phyloP scores from a whole-genome alignment of 2,329 filamentous ascomycete species.

The Alternaria metachromatica region DNA sequence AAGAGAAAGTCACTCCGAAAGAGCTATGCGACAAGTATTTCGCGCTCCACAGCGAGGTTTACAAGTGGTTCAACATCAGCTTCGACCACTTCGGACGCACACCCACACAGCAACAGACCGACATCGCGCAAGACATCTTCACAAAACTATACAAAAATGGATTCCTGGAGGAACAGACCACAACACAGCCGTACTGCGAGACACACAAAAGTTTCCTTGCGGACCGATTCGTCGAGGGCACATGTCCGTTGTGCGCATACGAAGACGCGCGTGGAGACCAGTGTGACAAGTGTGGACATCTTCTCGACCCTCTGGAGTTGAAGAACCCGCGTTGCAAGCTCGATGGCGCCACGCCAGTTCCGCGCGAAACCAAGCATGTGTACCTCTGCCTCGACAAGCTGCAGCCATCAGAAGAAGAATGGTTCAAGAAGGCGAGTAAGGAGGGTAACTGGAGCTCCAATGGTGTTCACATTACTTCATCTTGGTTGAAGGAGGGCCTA shows the following conservation, averaged over 20 bases:
- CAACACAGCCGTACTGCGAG: slow-evolving; percentile 89
- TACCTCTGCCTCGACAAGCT: slow-evolving; percentile 87
- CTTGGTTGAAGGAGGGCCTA: slow-evolving; percentile 83
- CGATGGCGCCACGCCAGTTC: slow-evolving; percentile 80
- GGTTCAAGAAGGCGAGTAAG: slow-evolving; percentile 75
- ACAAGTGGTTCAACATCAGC: slow-evolving; percentile 93
- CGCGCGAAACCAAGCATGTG: slow-evolving; percentile 85
- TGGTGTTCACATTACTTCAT: slow-evolving; percentile 76
- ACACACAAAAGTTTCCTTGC: slow-evolving; percentile 58
- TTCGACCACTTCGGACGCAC: slow-evolving; percentile 97
- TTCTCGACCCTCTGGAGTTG: slow-evolving; percentile 58
- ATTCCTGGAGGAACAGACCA: slow-evolving; percentile 84
- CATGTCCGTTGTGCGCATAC: slow-evolving; percentile 72
- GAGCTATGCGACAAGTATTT: slow-evolving; percentile 93
- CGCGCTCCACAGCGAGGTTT: slow-evolving; percentile 85
- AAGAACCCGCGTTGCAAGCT: slow-evolving; percentile 82
- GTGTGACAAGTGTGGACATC: slow-evolving; percentile 59
- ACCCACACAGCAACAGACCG: slow-evolving; percentile 84
- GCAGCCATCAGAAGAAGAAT: slow-evolving; percentile 76
- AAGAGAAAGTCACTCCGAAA: slow-evolving; percentile 81
- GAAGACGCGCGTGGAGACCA: slow-evolving; percentile 61
- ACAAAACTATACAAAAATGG: slow-evolving; percentile 85
- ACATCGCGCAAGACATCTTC: slow-evolving; percentile 94
- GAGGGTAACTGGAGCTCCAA: slow-evolving; percentile 81
- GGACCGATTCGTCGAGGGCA: slow-evolving; percentile 77